Evolutionary conservation across 2,329 filamentous ascomycete species (phyloP).

Genomic region (Hymenoscyphus repandus): DNA sequence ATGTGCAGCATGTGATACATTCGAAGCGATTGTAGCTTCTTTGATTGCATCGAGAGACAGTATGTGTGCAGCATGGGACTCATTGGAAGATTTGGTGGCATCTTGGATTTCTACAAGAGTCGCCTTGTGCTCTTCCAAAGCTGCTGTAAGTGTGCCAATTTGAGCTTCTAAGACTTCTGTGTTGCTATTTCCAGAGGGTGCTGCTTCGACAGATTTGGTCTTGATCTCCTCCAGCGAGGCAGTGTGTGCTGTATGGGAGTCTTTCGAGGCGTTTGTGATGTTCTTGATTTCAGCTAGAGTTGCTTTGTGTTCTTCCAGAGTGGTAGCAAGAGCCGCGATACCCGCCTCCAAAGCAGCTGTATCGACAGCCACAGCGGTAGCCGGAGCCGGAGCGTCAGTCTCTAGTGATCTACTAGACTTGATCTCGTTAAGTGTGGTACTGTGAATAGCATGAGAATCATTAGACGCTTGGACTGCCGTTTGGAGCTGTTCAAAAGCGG

Average conservation of each 20-base stretch:
- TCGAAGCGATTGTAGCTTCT: constrained; percentile 12
- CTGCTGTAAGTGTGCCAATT: constrained; percentile 1
- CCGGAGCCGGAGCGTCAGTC: background rate
- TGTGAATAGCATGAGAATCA: constrained; percentile 15
- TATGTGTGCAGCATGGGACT: too few species aligned
- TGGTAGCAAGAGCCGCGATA: constrained; percentile 10
- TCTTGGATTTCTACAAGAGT: background rate
- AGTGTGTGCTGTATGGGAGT: constrained; percentile 12
- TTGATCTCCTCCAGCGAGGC: constrained; percentile 17
- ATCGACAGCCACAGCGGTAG: constrained; percentile 7
- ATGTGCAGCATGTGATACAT: constrained; percentile 13
- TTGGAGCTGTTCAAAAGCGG: constrained; percentile 16
- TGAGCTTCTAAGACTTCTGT: constrained; percentile 1
- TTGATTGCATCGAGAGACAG: constrained; percentile 16
- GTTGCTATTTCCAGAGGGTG: background rate
- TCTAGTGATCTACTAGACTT: constrained; percentile 15
- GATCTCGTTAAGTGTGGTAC: constrained; percentile 16
- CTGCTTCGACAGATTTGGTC: constrained; percentile 7
- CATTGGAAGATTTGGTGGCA: too few species aligned
- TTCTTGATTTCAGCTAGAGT: constrained; percentile 12
- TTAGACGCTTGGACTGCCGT: constrained; percentile 15
- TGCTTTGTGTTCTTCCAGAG: constrained; percentile 17
- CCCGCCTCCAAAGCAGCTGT: constrained; percentile 11
- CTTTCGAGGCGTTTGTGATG: constrained; percentile 8
- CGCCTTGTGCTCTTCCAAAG: constrained; percentile 6